phyloP scores from a whole-genome alignment of 2,329 filamentous ascomycete species.

The Xylaria sp. region DNA sequence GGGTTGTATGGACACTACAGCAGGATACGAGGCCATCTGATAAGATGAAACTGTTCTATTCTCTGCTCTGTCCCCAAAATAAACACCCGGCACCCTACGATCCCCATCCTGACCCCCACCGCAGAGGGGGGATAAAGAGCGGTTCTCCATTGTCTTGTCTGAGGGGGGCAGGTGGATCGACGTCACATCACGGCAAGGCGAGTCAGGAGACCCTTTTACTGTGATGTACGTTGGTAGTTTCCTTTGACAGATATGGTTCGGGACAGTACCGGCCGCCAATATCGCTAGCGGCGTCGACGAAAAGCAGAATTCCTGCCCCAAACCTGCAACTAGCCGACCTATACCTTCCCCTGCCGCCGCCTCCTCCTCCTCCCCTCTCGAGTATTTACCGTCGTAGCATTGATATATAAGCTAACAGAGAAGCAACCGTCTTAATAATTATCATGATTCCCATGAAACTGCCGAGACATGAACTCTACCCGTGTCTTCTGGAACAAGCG shows the following conservation, averaged over 20 bases:
- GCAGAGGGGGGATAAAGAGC: not conserved
- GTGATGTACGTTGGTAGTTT: not conserved
- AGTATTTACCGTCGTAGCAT: not conserved
- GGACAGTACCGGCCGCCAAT: not conserved
- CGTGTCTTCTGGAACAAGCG: not conserved
- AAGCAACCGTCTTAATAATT: not conserved
- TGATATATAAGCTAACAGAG: conserved; percentile 15
- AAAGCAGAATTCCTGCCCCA: not conserved
- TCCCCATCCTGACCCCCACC: conserved; percentile 33
- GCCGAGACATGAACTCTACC: conserved; percentile 12
- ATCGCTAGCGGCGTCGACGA: not conserved
- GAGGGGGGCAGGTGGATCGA: conserved; percentile 29
- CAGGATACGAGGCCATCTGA: not conserved
- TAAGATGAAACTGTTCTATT: not conserved
- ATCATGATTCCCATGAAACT: conserved; percentile 1
- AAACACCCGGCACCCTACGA: conserved; percentile 1
- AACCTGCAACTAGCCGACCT: conserved; percentile 11
- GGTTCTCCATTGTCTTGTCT: conserved; percentile 3
- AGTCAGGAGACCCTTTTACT: not conserved
- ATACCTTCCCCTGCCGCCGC: not conserved
- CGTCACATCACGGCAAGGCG: conserved; percentile 18
- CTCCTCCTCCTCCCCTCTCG: conserved; percentile 15
- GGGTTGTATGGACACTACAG: not conserved
- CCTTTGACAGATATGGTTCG: conserved; percentile 11
- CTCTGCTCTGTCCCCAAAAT: not conserved